Percentiles rank a stretch among this genome's conserved stretches.
These are phyloP conservation scores for Eremothecium gossypii DNA, from an alignment of 1,139 yeast species.

Conservation along the genomic window DNA sequence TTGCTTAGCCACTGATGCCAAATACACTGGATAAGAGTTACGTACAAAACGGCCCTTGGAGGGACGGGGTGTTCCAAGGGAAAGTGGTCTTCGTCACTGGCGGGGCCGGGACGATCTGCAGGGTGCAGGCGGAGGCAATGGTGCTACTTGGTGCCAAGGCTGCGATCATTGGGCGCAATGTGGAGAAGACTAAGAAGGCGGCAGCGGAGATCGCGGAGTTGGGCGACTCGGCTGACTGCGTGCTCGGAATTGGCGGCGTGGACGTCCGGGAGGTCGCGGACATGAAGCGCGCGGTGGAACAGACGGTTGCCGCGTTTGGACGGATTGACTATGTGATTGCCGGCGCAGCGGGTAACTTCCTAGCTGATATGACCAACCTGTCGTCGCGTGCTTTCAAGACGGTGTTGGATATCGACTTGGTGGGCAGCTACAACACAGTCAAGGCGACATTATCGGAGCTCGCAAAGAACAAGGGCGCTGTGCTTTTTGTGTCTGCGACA, in stretches of 20 bases:
- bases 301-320: constrained; percentile 54
- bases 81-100: constrained; percentile 90
- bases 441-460: constrained; percentile 70
- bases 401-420: constrained; percentile 71
- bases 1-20: constrained; percentile 13
- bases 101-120: constrained; percentile 88
- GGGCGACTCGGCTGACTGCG: constrained; percentile 57
- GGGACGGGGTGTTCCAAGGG: constrained; percentile 60
- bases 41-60: constrained; percentile 31
- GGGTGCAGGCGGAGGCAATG: constrained; percentile 77
- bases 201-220: constrained; percentile 55
- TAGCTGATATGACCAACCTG: constrained; percentile 67
- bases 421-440: constrained; percentile 80
- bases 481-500: constrained; percentile 79
- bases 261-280: constrained; percentile 68
- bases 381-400: constrained; percentile 81
- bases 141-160: constrained; percentile 79
- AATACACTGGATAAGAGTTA: constrained; percentile 23
- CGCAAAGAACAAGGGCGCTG: constrained; percentile 53
- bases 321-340: constrained; percentile 74
- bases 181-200: constrained; percentile 50
- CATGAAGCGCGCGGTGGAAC: constrained; percentile 50
- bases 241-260: constrained; percentile 55
- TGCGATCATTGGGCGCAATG: constrained; percentile 72
- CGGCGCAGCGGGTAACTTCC: constrained; percentile 93